Percentiles rank a stretch among this genome's conserved stretches.
phyloP scores from a whole-genome alignment of 768 basidiomycete species.

The Tylopilus subfusipes region DNA sequence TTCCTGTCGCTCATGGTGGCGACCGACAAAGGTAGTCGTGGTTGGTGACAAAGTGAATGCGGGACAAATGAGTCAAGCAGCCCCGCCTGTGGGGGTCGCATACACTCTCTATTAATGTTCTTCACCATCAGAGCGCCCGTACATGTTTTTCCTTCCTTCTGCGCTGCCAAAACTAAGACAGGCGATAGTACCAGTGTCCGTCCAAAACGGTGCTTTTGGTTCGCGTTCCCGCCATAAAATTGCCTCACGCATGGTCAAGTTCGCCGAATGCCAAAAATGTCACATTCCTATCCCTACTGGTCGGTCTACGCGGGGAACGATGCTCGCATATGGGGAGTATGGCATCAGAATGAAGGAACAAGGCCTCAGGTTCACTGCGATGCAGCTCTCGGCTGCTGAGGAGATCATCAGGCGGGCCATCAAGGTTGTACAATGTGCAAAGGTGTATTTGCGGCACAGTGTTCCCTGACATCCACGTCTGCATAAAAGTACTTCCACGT shows the following conservation, averaged over 20 bases:
- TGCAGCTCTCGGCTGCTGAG: slow-evolving; percentile 84
- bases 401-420: slow-evolving; percentile 87
- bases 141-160: slow-evolving; percentile 14
- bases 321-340: slow-evolving; percentile 87
- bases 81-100: slow-evolving; percentile 22
- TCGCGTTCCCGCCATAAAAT: slow-evolving; percentile 52
- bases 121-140: too few species aligned
- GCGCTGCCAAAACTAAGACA: slow-evolving; percentile 12
- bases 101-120: neutral
- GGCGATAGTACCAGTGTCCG: slow-evolving; percentile 6
- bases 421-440: slow-evolving; percentile 83
- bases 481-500: slow-evolving; percentile 76
- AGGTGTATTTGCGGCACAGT: slow-evolving; percentile 84
- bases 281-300: slow-evolving; percentile 81
- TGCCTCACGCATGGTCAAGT: slow-evolving; percentile 80
- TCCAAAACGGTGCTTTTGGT: slow-evolving; percentile 17
- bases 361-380: slow-evolving; percentile 78
- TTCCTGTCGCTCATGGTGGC: slow-evolving; percentile 64
- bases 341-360: slow-evolving; percentile 85
- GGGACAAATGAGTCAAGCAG: neutral
- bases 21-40: neutral
- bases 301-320: slow-evolving; percentile 93
- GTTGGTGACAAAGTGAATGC: neutral
- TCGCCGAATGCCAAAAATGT: slow-evolving; percentile 88
- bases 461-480: slow-evolving; percentile 96